A percentile compares a stretch with the other conserved stretches of the same genome.
phyloP scores from a whole-genome alignment of 1,284 basidiomycete species.

The Singerocomus rubriflavus region DNA sequence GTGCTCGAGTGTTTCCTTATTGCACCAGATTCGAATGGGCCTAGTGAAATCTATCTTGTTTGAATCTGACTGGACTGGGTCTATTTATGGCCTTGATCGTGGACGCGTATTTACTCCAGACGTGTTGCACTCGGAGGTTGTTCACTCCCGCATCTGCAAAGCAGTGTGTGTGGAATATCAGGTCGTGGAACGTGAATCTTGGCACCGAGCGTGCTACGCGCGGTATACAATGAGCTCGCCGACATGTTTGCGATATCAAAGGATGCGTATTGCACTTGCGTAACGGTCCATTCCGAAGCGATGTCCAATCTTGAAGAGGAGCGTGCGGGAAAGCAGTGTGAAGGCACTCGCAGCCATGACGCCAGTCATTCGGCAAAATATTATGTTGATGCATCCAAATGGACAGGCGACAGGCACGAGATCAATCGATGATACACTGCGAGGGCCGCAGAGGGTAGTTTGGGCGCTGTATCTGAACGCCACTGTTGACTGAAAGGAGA shows the following conservation, averaged over 20 bases:
- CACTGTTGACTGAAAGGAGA: no score
- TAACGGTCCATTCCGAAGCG: background rate
- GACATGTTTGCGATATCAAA: background rate
- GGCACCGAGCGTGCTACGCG: background rate
- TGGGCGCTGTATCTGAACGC: no score
- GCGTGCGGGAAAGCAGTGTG: constrained; percentile 4
- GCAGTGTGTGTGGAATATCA: background rate
- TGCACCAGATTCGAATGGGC: background rate
- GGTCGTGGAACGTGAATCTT: background rate
- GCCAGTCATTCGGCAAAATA: background rate
- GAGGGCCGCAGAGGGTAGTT: background rate
- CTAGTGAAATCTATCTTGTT: background rate
- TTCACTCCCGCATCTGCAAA: background rate
- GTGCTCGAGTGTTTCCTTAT: background rate
- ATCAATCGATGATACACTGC: background rate
- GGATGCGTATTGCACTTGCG: background rate
- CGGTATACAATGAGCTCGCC: background rate
- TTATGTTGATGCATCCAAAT: background rate
- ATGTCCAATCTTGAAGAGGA: background rate
- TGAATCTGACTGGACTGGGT: background rate
- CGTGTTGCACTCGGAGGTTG: no score
- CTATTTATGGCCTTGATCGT: background rate
- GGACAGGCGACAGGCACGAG: no score
- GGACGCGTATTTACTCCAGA: background rate
- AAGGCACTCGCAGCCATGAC: background rate